Conservation (phyloP, 1,284 basidiomycete species). For the Coriolopsis trogii region DNA sequence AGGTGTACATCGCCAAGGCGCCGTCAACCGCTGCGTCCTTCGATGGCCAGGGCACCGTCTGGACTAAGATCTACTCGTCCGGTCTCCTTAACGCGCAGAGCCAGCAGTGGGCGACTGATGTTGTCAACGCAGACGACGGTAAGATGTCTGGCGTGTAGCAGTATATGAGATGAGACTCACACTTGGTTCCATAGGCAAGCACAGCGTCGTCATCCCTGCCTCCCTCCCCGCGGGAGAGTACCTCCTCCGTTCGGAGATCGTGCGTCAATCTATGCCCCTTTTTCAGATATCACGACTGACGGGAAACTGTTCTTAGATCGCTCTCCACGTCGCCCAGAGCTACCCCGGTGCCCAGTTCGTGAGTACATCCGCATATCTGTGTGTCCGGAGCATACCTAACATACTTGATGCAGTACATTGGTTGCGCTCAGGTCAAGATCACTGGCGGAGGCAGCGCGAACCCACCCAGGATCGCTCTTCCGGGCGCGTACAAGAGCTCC, state of each 20-base stretch:
- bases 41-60: constrained; percentile 51
- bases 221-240: constrained; percentile 53
- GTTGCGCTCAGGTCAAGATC: constrained; percentile 47
- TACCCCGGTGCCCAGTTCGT: constrained; percentile 50
- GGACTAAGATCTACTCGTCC: constrained; percentile 56
- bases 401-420: constrained; percentile 39
- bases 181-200: constrained; percentile 38
- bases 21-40: constrained; percentile 47
- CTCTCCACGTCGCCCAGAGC: constrained; percentile 45
- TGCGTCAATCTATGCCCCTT: constrained; percentile 24
- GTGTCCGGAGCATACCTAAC: neutral
- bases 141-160: neutral
- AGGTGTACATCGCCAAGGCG: constrained; percentile 54
- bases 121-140: constrained; percentile 48
- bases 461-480: constrained; percentile 49
- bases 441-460: constrained; percentile 45
- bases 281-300: neutral
- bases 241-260: constrained; percentile 51
- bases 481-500: constrained; percentile 45
- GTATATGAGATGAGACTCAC: neutral
- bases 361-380: constrained; percentile 1
- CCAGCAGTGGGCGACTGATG: constrained; percentile 49
- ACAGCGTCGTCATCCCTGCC: constrained; percentile 47
- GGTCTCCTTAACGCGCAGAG: constrained; percentile 43
- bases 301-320: constrained; percentile 37